A percentile compares a stretch with the other conserved stretches of the same genome.
These are phyloP conservation scores for Pythium sp. DNA, from an alignment of 352 stramenopile genomes.

Conservation along the genomic window DNA sequence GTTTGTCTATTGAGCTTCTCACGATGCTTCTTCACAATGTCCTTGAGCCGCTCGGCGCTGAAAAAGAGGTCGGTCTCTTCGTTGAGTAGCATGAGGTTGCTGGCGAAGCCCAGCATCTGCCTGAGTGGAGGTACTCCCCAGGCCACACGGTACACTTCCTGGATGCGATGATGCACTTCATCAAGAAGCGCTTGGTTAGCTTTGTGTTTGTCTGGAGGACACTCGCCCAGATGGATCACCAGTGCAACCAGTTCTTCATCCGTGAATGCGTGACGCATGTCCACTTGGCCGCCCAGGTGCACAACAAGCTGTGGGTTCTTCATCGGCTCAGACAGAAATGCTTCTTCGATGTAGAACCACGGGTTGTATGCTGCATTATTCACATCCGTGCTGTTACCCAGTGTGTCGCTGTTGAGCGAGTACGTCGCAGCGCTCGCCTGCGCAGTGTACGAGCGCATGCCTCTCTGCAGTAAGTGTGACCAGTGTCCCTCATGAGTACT, in stretches of 20 bases:
- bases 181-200: not conserved
- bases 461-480: constrained; percentile 34
- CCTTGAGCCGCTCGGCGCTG: constrained; percentile 23
- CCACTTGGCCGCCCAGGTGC: constrained; percentile 62
- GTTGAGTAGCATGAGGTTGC: constrained; percentile 74
- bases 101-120: constrained; percentile 37
- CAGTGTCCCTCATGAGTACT: constrained; percentile 19
- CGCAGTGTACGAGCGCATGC: constrained; percentile 36
- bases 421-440: constrained; percentile 28
- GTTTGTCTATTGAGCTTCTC: not conserved
- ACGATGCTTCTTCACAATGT: not conserved
- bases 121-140: constrained; percentile 58
- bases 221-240: not conserved
- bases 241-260: constrained; percentile 37
- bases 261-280: constrained; percentile 43
- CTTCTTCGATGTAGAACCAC: constrained; percentile 56
- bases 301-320: constrained; percentile 42
- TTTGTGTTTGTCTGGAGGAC: not conserved
- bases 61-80: constrained; percentile 62
- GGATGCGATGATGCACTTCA: constrained; percentile 50
- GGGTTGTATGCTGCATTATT: constrained; percentile 46
- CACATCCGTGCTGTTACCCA: constrained; percentile 36
- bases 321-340: constrained; percentile 55
- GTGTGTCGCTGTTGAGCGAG: constrained; percentile 34
- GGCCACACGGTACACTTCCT: constrained; percentile 63